Conservation (phyloP, 441 rosid species). For the Omphalea diandra region DNA sequence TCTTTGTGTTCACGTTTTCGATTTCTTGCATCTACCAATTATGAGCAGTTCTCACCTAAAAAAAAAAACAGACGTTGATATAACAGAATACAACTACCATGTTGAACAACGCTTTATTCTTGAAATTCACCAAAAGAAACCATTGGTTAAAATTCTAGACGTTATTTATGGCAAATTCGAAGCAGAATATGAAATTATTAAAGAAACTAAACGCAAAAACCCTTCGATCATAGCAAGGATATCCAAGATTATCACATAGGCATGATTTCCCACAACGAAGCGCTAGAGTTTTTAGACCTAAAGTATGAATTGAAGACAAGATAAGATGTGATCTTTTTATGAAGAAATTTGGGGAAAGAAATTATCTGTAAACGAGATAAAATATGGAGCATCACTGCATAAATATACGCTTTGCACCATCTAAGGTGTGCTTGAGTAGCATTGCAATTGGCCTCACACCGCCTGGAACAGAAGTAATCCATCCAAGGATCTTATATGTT, state of each 20-base stretch:
- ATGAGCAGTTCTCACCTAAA: too few relatives aligned
- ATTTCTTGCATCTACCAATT: too few relatives aligned
- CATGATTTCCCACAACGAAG: not conserved
- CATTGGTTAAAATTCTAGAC: too few relatives aligned
- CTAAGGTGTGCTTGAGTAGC: constrained; percentile 81
- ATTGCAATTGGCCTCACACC: constrained; percentile 95
- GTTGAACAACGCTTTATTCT: too few relatives aligned
- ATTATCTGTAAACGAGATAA: not conserved
- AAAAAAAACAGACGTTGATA: too few relatives aligned
- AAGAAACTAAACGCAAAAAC: too few relatives aligned
- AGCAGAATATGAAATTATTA: too few relatives aligned
- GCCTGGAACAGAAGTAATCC: constrained; percentile 88
- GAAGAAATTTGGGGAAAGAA: not conserved
- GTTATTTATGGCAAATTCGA: too few relatives aligned
- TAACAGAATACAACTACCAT: too few relatives aligned
- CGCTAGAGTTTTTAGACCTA: not conserved
- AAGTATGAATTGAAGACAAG: not conserved
- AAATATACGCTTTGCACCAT: constrained; percentile 69
- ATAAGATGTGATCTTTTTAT: not conserved
- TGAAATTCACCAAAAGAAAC: too few relatives aligned
- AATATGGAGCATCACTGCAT: constrained; percentile 32
- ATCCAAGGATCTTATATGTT: constrained; percentile 77
- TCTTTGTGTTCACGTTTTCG: too few relatives aligned
- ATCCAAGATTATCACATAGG: not conserved
- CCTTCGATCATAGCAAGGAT: not conserved